These are phyloP conservation scores for Astragalus membranaceus DNA, from an alignment of 306 rosid genomes.

Conservation along the genomic window DNA sequence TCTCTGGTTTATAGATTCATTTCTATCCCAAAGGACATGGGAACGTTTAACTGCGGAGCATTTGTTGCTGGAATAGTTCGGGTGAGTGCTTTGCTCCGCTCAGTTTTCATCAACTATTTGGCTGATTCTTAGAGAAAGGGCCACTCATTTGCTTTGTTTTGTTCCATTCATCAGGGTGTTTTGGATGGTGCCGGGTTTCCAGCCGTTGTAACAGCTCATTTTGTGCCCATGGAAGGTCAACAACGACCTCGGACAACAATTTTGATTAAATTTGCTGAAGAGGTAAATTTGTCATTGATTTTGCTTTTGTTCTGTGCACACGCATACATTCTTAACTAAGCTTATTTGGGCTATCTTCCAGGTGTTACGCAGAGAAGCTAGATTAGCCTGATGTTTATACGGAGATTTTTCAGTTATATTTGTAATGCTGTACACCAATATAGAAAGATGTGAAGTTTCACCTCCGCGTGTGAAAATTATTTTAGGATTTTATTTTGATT, in stretches of 20 bases:
- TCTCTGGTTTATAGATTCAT: conserved; percentile 59
- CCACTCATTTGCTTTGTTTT: conserved; percentile 24
- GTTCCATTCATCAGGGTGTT: conserved; percentile 49
- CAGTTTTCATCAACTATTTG: background rate
- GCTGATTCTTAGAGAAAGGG: conserved; percentile 15
- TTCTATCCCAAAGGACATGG: conserved; percentile 98
- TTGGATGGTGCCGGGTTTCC: conserved; percentile 95
- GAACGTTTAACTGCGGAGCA: conserved; percentile 95
- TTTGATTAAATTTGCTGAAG: conserved; percentile 85
- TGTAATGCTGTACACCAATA: conserved; percentile 25
- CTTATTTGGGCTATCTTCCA: conserved; percentile 30
- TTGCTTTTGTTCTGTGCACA: background rate
- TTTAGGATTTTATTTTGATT: background rate
- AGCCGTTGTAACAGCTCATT: conserved; percentile 97
- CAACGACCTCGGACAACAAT: conserved; percentile 95
- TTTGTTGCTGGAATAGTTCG: conserved; percentile 98
- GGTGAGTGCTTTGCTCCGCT: conserved; percentile 39
- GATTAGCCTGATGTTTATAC: conserved; percentile 58
- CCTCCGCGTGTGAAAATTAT: background rate
- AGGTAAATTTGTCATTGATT: conserved; percentile 42
- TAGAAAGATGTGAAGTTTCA: conserved; percentile 21
- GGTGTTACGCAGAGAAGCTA: conserved; percentile 93
- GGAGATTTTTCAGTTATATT: conserved; percentile 7
- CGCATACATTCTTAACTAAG: background rate
- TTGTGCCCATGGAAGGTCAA: conserved; percentile 97